These are phyloP conservation scores for Narthecium ossifragum DNA, from an alignment of 106 monocot species.

Conservation along the genomic window DNA sequence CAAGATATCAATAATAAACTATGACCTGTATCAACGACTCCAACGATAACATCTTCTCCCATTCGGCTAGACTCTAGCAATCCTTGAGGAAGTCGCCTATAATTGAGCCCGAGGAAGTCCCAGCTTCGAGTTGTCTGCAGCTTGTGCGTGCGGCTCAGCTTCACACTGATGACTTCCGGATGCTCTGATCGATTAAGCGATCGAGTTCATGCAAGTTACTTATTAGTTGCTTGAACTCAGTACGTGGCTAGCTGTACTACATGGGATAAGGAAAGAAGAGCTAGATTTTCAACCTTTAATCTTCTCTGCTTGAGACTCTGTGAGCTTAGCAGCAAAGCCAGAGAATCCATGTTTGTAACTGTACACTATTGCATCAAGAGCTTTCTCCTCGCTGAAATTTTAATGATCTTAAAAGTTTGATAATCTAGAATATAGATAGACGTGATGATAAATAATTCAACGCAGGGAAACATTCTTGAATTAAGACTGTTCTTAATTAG, in stretches of 20 bases:
- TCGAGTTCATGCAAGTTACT: too few relatives aligned
- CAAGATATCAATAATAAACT: neutral
- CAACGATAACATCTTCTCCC: slow-evolving; percentile 26
- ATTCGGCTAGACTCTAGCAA: slow-evolving; percentile 7
- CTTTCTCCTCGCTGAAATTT: neutral
- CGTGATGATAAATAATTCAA: neutral
- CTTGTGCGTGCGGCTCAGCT: neutral
- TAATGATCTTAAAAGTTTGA: neutral
- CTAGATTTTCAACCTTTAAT: neutral
- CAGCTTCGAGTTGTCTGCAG: slow-evolving; percentile 44
- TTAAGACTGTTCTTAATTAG: neutral
- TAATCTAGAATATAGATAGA: neutral
- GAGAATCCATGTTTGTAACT: neutral
- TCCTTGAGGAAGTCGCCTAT: neutral
- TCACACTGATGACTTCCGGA: slow-evolving; percentile 32
- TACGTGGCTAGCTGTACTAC: neutral
- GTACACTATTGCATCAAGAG: neutral
- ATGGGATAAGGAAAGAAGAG: neutral
- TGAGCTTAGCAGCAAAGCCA: slow-evolving; percentile 2
- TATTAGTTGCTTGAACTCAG: neutral
- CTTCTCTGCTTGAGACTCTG: neutral
- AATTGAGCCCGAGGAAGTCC: slow-evolving; percentile 22
- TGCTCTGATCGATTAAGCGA: slow-evolving; percentile 6
- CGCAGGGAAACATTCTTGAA: neutral
- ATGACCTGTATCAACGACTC: slow-evolving; percentile 22